A percentile compares a stretch with the other conserved stretches of the same genome.
Conservation (phyloP, 2,329 filamentous ascomycete genomes). For the Aspergillus pseudoterreus region DNA sequence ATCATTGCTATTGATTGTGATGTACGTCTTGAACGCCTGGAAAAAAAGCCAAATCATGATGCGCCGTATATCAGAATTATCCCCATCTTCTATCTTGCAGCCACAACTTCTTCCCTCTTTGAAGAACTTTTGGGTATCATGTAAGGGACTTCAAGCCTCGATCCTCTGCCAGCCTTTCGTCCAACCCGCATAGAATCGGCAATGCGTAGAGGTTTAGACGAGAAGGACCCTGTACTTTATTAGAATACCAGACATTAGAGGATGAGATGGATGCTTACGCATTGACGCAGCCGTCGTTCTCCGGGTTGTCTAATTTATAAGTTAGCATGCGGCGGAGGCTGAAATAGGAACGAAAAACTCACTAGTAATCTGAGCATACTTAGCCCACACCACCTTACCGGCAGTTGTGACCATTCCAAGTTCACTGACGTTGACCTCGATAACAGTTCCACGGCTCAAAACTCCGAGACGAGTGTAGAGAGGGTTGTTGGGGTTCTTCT, state of each 20-base stretch:
- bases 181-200: neutral
- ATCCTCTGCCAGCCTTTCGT: neutral
- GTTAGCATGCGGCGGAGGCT: slow-evolving; percentile 6
- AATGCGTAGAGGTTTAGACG: neutral
- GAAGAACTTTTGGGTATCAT: neutral
- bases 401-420: slow-evolving; percentile 84
- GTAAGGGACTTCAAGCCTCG: neutral
- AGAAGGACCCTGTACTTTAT: neutral
- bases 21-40: neutral
- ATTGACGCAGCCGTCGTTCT: slow-evolving; percentile 62
- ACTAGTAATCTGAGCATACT: slow-evolving; percentile 67
- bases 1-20: neutral
- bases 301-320: slow-evolving; percentile 30
- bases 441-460: slow-evolving; percentile 75
- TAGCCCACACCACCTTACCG: slow-evolving; percentile 91
- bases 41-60: neutral
- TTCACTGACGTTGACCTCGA: slow-evolving; percentile 92
- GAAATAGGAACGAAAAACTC: neutral
- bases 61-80: neutral
- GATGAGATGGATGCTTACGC: slow-evolving; percentile 35
- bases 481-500: slow-evolving; percentile 85
- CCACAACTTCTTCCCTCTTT: neutral
- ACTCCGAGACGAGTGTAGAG: slow-evolving; percentile 92
- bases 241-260: neutral
- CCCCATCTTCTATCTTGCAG: neutral